Evolutionary conservation across 352 stramenopile genomes (phyloP).

Genomic region (Globisporangium orthogonon): DNA sequence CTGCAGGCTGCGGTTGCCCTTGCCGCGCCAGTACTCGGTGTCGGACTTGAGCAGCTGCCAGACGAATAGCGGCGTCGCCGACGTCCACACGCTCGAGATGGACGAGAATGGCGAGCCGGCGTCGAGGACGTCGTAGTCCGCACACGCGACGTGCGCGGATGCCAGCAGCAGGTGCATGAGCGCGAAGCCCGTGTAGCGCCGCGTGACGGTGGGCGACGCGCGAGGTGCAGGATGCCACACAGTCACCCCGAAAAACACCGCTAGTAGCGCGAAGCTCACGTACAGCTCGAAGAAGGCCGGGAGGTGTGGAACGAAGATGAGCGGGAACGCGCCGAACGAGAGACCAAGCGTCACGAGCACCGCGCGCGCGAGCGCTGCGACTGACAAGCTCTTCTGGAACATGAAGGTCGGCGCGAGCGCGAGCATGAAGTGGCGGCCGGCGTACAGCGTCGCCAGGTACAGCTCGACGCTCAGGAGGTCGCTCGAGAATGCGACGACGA

Average conservation of each 20-base stretch:
- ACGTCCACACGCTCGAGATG: conserved; percentile 37
- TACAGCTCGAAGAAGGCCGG: conserved; percentile 7
- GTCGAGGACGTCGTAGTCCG: conserved; percentile 32
- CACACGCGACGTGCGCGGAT: conserved; percentile 37
- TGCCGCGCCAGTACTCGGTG: conserved; percentile 54
- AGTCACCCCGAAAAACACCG: conserved; percentile 3
- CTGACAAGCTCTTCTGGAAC: conserved; percentile 48
- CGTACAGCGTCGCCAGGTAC: conserved; percentile 30
- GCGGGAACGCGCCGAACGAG: conserved; percentile 24
- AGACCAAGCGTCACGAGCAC: conserved; percentile 18
- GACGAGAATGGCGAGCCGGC: conserved; percentile 49
- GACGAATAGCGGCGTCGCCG: conserved; percentile 41
- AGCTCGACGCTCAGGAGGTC: conserved; percentile 12
- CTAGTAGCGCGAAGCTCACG: conserved; percentile 4
- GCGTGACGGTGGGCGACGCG: conserved; percentile 12
- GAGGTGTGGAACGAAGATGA: conserved; percentile 3
- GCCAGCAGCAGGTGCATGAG: conserved; percentile 38
- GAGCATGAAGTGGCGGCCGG: conserved; percentile 50
- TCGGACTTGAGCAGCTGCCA: conserved; percentile 53
- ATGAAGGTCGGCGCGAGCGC: conserved; percentile 53
- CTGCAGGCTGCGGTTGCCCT: conserved; percentile 29
- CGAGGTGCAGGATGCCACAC: conserved; percentile 25
- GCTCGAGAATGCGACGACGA: conserved; percentile 35
- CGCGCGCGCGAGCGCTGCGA: conserved; percentile 20
- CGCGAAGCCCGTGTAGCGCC: conserved; percentile 37